Evolutionary conservation across 2,329 filamentous ascomycete species (phyloP), one percentile per base, ranked within the genome.

Genomic region (Colletotrichum godetiae): DNA sequence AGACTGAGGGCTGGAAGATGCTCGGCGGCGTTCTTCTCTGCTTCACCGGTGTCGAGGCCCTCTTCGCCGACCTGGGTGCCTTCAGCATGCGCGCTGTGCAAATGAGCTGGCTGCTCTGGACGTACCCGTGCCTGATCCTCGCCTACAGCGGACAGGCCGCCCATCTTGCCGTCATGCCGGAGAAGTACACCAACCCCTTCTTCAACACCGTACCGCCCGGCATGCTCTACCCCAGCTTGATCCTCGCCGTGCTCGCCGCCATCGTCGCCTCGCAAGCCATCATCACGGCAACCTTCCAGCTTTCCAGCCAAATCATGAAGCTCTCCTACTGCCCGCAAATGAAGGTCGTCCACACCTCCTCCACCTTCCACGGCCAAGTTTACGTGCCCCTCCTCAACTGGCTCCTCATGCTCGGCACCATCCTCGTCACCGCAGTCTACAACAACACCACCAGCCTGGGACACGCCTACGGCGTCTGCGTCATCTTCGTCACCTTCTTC

Each of bases 191-290:
- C 0, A 95, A 95, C 76, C 93, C 94, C 0, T 94, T 95, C 79
- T 95, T 93, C 83, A 89, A 92, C 75, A 88, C 90, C 0, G 90
- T 91, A 0, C 92, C 93, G 0, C 89, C 89, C 0, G 92, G 92
- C 4, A 91, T 89, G 78, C 85, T 95, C 27, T 93, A 92, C 77
- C 92, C 92, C 5, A 89, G 88, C 67, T 83, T 95, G 33, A 86
- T 95, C 3, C 82, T 95, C 60, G 92, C 93, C 0, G 87, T 95
- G 10, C 82, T 93, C 4, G 92, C 92, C 4, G 92, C 92, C 31
- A 90, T 95, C 76, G 93, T 95, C 12, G 93, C 93, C 0, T 93
- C 91, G 4, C 93, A 95, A 76, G 93, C 93, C 11, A 92, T 95
- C 83, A 94, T 95, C 63, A 95, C 93, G 0, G 91, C 90, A 8